phyloP scores from a whole-genome alignment of 164 flowering plant genomes.

The Stephania cephalantha region DNA sequence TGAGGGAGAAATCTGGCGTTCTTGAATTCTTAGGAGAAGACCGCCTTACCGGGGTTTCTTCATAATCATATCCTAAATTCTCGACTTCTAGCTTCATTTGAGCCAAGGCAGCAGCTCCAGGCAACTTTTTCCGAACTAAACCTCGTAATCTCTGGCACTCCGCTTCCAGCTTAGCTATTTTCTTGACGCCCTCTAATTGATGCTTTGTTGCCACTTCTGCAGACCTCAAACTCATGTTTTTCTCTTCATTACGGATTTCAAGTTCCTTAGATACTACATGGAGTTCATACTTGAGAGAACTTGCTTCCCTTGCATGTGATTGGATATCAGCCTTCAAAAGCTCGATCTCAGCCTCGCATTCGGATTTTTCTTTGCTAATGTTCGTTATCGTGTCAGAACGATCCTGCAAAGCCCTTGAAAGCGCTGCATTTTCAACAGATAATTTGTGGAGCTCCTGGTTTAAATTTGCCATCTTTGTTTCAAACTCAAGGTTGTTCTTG shows the following conservation, averaged over 20 bases:
- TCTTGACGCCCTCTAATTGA: slow-evolving; percentile 83
- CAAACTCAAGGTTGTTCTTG: slow-evolving; percentile 62
- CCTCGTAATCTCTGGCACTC: slow-evolving; percentile 96
- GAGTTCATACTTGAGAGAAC: slow-evolving; percentile 81
- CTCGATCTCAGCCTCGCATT: slow-evolving; percentile 84
- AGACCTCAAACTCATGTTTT: slow-evolving; percentile 81
- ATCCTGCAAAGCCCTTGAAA: slow-evolving; percentile 85
- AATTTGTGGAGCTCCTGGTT: slow-evolving; percentile 70
- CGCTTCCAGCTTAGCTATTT: slow-evolving; percentile 87
- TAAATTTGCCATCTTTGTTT: slow-evolving; percentile 48
- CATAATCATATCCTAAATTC: slow-evolving; percentile 72
- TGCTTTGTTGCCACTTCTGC: slow-evolving; percentile 91
- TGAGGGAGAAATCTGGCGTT: slow-evolving; percentile 59
- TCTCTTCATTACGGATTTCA: slow-evolving; percentile 96
- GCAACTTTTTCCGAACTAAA: slow-evolving; percentile 92
- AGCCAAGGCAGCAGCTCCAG: slow-evolving; percentile 97
- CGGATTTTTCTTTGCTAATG: slow-evolving; percentile 79
- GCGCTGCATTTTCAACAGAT: slow-evolving; percentile 75
- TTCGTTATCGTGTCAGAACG: slow-evolving; percentile 71
- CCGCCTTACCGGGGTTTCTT: slow-evolving; percentile 47
- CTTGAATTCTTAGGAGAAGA: slow-evolving; percentile 55
- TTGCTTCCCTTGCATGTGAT: slow-evolving; percentile 80
- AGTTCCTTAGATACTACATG: slow-evolving; percentile 78
- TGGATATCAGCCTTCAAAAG: slow-evolving; percentile 58
- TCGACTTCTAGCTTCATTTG: slow-evolving; percentile 98